Evolutionary conservation across 805 yeast genomes (phyloP), one percentile per base, ranked within the genome.

Genomic region (Candida manassasensis): DNA sequence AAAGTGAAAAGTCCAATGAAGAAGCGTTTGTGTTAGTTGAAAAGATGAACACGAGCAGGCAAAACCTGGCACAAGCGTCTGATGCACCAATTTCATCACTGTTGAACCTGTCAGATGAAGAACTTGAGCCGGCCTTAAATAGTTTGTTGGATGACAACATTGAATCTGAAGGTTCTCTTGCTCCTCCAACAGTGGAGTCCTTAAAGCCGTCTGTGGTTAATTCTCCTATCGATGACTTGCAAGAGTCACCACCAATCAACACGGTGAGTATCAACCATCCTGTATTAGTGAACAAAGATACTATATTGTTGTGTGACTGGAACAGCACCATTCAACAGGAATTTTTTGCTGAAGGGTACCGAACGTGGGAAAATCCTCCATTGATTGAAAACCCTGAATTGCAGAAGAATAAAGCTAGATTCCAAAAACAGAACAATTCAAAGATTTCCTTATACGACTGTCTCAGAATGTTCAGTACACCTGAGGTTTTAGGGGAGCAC

Each of bases 401-500:
- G 26, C 81, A 73, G 42, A 60, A 53, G n/a, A 68, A 61, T 38
- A 71, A 67, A 45, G 52, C 53, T 2, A 39, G 42, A 21, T 47
- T 63, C 27, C 56, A 50, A 27, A 50, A 49, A 53, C 59, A 67
- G 37, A 65, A 67, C 21, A 72, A 81, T 14, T 65, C 84, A 0
- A 67, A 55, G 14, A 52, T 67, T 12, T 56, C 67, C 6, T 50
- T 90, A 13, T 74, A 77, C 42, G 90, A 84, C 47, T 90, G 97
- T 52, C 55, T 90, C 30, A 71, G 73, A 14, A 53, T 77, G 39
- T 90, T 90, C 50, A 77, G 94, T 13, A 73, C 76, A 33, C 81
- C 94, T 0, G 98, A 90, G 55, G 77, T 88, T 2, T 67, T 90
- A 29, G 86, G 96, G 10, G 83, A 85, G 33, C 81, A 86, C 36